Percentiles rank a stretch among this genome's conserved stretches.
Conservation (phyloP, 1,284 basidiomycete species). For the Cryptococcus jaspeensis region DNA sequence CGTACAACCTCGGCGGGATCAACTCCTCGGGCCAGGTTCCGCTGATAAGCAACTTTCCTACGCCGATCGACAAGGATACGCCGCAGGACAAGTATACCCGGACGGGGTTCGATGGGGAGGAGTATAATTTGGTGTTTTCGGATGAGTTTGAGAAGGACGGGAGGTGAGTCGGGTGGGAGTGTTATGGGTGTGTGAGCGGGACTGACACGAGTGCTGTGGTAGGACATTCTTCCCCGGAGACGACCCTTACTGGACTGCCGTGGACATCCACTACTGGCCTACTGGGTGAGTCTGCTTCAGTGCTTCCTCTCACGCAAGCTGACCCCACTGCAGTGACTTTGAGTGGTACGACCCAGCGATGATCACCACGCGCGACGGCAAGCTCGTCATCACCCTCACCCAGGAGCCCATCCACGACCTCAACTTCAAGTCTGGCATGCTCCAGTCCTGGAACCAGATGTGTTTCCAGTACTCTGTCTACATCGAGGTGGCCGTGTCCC, state of each 20-base stretch:
- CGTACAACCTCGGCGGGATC: conserved; percentile 59
- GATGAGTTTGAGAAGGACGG: too few species aligned
- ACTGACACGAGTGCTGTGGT: too few species aligned
- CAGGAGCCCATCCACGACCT: conserved; percentile 68
- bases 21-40: conserved; percentile 61
- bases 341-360: conserved; percentile 70
- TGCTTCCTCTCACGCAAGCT: background rate
- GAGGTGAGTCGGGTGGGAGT: conserved; percentile 74
- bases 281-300: background rate
- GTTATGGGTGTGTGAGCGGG: too few species aligned
- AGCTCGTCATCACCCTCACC: conserved; percentile 74
- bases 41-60: conserved; percentile 62
- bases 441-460: conserved; percentile 56
- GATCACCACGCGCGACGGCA: conserved; percentile 75
- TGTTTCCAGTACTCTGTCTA: conserved; percentile 48
- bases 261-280: conserved; percentile 55
- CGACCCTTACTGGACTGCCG: conserved; percentile 47
- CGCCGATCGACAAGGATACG: conserved; percentile 74
- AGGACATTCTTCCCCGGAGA: conserved; percentile 55
- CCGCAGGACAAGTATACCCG: conserved; percentile 38
- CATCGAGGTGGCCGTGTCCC: conserved; percentile 62
- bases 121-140: conserved; percentile 67
- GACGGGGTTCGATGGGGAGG: conserved; percentile 46
- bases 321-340: conserved; percentile 33
- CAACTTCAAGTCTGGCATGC: conserved; percentile 63